Evolutionary conservation across 2,329 filamentous ascomycete species (phyloP).

Genomic region (Fusarium tjaetaba): DNA sequence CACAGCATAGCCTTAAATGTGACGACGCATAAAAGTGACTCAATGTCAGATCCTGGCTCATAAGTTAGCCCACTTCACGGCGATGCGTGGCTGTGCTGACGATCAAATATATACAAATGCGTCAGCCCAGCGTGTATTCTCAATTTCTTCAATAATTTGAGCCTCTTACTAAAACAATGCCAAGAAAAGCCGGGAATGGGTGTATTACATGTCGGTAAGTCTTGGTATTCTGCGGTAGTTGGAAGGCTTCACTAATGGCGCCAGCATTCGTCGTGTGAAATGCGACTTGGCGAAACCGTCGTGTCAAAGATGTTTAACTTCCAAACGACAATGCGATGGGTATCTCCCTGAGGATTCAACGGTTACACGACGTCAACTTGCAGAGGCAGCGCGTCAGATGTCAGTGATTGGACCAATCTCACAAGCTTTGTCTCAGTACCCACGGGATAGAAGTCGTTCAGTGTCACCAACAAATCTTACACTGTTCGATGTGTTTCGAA

Average conservation of each 20-base stretch:
- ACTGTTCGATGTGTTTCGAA: slow-evolving; percentile 51
- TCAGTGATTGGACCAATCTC: slow-evolving; percentile 46
- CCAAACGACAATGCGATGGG: slow-evolving; percentile 48
- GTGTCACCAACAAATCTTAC: slow-evolving; percentile 25
- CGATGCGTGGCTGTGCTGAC: slow-evolving; percentile 22
- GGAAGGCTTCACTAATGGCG: neutral
- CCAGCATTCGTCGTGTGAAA: slow-evolving; percentile 50
- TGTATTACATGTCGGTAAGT: slow-evolving; percentile 43
- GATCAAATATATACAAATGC: neutral
- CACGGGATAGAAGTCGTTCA: slow-evolving; percentile 6
- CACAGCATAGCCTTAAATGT: neutral
- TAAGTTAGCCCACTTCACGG: neutral
- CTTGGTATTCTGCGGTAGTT: too few relatives aligned
- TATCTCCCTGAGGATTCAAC: slow-evolving; percentile 41
- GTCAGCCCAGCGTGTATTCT: neutral
- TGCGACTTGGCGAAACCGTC: slow-evolving; percentile 48
- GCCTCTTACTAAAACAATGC: slow-evolving; percentile 5
- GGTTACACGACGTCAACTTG: slow-evolving; percentile 47
- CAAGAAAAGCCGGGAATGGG: slow-evolving; percentile 39
- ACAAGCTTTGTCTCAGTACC: slow-evolving; percentile 34
- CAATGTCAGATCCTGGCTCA: neutral
- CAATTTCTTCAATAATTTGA: neutral
- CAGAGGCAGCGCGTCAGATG: slow-evolving; percentile 41
- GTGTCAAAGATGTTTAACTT: slow-evolving; percentile 42
- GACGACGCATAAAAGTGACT: neutral